phyloP scores from a whole-genome alignment of 1,139 yeast species.

The Komagataea norvegica region DNA sequence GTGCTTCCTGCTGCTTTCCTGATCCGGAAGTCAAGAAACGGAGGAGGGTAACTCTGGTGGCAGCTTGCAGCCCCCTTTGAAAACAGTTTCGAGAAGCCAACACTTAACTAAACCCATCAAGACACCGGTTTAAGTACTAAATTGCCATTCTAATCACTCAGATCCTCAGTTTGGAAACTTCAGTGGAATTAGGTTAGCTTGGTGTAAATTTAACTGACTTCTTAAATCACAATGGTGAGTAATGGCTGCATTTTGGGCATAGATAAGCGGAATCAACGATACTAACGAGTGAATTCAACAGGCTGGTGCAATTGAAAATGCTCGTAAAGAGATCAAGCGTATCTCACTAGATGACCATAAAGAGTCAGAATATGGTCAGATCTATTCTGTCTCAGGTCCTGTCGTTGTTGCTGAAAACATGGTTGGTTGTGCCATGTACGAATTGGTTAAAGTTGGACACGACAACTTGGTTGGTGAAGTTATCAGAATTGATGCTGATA shows the following conservation, averaged over 20 bases:
- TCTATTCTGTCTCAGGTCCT: constrained; percentile 95
- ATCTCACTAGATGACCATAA: constrained; percentile 71
- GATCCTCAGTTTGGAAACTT: neutral
- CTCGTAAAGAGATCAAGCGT: constrained; percentile 89
- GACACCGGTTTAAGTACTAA: constrained; percentile 1
- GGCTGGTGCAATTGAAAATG: constrained; percentile 98
- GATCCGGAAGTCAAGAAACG: no score
- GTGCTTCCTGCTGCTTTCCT: no score
- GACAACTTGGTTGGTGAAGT: constrained; percentile 97
- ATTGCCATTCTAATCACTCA: neutral
- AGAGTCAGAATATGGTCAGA: constrained; percentile 80
- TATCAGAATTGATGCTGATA: constrained; percentile 91
- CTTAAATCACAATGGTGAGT: constrained; percentile 4
- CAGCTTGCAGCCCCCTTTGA: no score
- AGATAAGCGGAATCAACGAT: neutral
- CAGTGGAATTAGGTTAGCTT: neutral
- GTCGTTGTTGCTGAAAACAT: constrained; percentile 96
- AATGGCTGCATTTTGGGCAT: neutral
- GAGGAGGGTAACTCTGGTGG: no score
- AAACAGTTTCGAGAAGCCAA: no score
- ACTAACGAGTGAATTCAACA: constrained; percentile 3
- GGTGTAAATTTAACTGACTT: constrained; percentile 1
- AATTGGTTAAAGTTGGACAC: constrained; percentile 94
- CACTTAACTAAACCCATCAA: no score
- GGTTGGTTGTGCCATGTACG: constrained; percentile 99